phyloP scores from a whole-genome alignment of 202 grass and related monocot genomes.

The Cymbopogon flexuosus region DNA sequence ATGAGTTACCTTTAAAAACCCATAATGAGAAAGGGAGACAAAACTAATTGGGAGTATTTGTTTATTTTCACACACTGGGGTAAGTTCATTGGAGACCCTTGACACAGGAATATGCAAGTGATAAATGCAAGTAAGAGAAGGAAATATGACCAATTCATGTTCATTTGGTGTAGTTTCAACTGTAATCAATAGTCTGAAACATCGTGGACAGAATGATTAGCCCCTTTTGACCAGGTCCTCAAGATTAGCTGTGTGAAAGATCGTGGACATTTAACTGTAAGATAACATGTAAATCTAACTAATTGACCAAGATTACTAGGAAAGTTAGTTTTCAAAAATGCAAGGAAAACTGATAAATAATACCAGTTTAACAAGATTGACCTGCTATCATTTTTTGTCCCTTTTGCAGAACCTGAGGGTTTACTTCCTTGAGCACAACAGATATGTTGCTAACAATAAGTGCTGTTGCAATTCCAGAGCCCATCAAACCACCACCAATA shows the following conservation, averaged over 20 bases:
- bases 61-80: background rate
- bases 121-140: background rate
- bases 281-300: background rate
- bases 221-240: constrained; percentile 90
- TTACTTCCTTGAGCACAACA: constrained; percentile 93
- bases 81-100: constrained; percentile 2
- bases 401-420: constrained; percentile 66
- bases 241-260: constrained; percentile 61
- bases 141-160: background rate
- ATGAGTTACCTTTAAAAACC: too few species aligned
- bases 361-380: constrained; percentile 24
- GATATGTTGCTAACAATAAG: constrained; percentile 69
- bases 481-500: constrained; percentile 94
- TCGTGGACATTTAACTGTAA: background rate
- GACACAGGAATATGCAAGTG: background rate
- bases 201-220: too few species aligned
- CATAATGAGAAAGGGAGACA: background rate
- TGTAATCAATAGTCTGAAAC: background rate
- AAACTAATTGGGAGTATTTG: background rate
- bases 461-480: constrained; percentile 91
- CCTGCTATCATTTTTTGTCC: constrained; percentile 86
- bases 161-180: background rate
- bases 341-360: background rate
- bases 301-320: background rate
- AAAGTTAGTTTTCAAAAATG: background rate